Percentiles rank a stretch among this genome's conserved stretches.
These are phyloP conservation scores for Schizosaccharomyces cryophilus DNA, from an alignment of 805 yeast genomes.

Conservation along the genomic window DNA sequence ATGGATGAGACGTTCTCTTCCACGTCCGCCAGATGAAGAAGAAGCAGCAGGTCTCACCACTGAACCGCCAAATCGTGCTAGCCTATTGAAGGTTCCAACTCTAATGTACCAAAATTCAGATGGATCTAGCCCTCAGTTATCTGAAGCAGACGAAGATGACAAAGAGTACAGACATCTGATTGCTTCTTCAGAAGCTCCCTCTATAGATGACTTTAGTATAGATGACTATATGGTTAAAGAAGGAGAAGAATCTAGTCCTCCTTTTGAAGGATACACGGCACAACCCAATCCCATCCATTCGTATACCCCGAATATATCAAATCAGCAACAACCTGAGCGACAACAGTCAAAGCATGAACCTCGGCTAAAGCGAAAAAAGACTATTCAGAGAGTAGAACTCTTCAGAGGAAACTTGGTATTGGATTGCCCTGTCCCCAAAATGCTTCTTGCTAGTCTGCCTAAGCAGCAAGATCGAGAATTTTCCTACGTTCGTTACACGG, in stretches of 20 bases:
- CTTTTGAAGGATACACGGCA: not conserved
- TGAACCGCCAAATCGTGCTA: not conserved
- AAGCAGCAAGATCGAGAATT: constrained; percentile 78
- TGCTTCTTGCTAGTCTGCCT: constrained; percentile 61
- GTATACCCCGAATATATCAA: not conserved
- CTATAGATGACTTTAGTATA: not conserved
- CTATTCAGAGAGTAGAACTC: not conserved
- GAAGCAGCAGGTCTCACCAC: not conserved
- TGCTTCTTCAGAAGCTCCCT: not conserved
- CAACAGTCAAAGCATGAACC: not conserved
- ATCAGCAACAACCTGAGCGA: not conserved
- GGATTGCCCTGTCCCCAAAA: constrained; percentile 86
- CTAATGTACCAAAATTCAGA: not conserved
- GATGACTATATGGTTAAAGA: not conserved
- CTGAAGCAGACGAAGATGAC: not conserved
- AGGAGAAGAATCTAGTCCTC: not conserved
- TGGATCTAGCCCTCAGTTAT: not conserved
- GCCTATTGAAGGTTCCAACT: not conserved
- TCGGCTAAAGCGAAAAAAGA: not conserved
- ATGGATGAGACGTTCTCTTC: not conserved
- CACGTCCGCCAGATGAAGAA: not conserved
- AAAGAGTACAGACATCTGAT: not conserved
- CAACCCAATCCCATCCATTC: not conserved
- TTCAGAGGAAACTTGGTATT: constrained; percentile 48
- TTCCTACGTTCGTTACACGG: constrained; percentile 89